Evolutionary conservation across 495 filamentous ascomycete species (phyloP).

Genomic region (Durotheca rogersii): DNA sequence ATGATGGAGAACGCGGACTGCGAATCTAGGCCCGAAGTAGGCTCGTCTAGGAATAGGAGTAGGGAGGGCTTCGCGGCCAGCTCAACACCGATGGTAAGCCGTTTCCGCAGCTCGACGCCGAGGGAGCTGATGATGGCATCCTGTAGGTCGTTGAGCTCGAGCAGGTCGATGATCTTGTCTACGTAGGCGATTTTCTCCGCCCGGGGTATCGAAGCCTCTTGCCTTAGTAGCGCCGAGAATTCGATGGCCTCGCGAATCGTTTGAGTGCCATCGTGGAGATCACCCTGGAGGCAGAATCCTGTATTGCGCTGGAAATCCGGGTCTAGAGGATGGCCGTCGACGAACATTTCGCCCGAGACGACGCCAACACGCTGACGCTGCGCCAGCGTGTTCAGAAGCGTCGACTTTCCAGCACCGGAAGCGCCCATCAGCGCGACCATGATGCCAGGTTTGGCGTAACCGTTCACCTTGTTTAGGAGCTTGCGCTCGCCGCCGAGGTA

Average conservation of each 20-base stretch:
- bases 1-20: constrained; percentile 83
- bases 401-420: constrained; percentile 79
- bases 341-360: constrained; percentile 70
- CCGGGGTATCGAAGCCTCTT: constrained; percentile 62
- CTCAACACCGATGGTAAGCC: constrained; percentile 89
- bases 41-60: constrained; percentile 80
- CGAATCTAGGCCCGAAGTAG: constrained; percentile 79
- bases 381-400: constrained; percentile 70
- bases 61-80: constrained; percentile 82
- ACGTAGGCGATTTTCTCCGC: constrained; percentile 81
- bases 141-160: constrained; percentile 78
- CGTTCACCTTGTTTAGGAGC: constrained; percentile 66
- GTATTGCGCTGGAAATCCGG: constrained; percentile 76
- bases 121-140: constrained; percentile 81
- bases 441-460: constrained; percentile 74
- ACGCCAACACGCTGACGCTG: constrained; percentile 75
- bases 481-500: constrained; percentile 68
- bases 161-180: constrained; percentile 81
- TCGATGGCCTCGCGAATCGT: constrained; percentile 84
- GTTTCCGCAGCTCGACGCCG: constrained; percentile 61
- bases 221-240: constrained; percentile 79
- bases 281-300: constrained; percentile 86
- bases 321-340: constrained; percentile 70
- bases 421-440: constrained; percentile 81
- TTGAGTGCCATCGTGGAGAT: constrained; percentile 76